A percentile compares a stretch with the other conserved stretches of the same genome.
These are phyloP conservation scores for Turnera subulata DNA, from an alignment of 345 rosid genomes.

Conservation along the genomic window DNA sequence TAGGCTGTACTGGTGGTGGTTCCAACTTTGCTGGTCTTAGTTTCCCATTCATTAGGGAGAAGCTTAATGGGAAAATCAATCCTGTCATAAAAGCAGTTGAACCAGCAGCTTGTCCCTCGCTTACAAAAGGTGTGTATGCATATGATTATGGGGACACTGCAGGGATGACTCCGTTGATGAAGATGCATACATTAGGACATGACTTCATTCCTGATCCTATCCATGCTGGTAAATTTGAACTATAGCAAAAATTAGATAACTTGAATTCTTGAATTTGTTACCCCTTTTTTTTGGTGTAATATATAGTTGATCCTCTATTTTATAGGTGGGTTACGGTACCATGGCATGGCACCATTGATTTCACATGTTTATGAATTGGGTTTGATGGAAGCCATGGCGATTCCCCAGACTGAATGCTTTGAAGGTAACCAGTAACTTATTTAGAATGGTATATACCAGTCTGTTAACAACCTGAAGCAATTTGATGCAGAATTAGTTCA, in stretches of 20 bases:
- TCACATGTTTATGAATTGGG: slow-evolving; percentile 84
- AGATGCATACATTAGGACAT: slow-evolving; percentile 98
- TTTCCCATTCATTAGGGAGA: slow-evolving; percentile 90
- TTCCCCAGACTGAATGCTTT: slow-evolving; percentile 86
- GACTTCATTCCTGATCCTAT: slow-evolving; percentile 98
- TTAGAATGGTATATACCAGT: not conserved
- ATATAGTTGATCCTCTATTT: slow-evolving; percentile 5
- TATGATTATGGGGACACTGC: slow-evolving; percentile 87
- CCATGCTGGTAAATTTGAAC: slow-evolving; percentile 91
- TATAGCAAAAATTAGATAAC: too few relatives aligned
- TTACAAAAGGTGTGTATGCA: slow-evolving; percentile 84
- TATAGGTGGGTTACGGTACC: slow-evolving; percentile 86
- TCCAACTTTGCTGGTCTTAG: slow-evolving; percentile 91
- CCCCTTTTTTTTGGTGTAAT: not conserved
- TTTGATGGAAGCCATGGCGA: slow-evolving; percentile 79
- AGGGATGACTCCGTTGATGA: slow-evolving; percentile 93
- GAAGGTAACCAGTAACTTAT: slow-evolving; percentile 35
- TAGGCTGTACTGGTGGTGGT: slow-evolving; percentile 96
- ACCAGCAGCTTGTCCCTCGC: slow-evolving; percentile 87
- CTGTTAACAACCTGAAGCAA: too few relatives aligned
- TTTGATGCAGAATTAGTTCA: too few relatives aligned
- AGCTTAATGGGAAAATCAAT: slow-evolving; percentile 72
- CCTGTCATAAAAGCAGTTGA: slow-evolving; percentile 82
- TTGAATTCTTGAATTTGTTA: too few relatives aligned
- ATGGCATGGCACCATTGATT: slow-evolving; percentile 89